Percentiles rank a stretch among this genome's conserved stretches.
Conservation (phyloP, 2,329 filamentous ascomycete species). For the Pseudogymnoascus sp. region DNA sequence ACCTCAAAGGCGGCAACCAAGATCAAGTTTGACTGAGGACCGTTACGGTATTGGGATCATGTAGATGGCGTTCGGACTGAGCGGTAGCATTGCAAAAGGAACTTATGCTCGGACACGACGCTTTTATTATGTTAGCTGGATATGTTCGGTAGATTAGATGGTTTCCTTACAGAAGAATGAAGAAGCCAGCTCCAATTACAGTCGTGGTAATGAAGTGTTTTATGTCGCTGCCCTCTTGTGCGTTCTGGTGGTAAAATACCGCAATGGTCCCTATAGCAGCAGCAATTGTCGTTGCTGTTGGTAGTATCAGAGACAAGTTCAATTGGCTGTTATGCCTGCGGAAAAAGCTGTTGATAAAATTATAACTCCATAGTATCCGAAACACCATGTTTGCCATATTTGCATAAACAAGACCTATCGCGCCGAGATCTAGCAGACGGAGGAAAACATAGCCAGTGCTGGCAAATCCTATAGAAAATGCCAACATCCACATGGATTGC, state of each 20-base stretch:
- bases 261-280: constrained; percentile 38
- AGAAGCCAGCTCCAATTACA: constrained; percentile 6
- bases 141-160: constrained; percentile 24
- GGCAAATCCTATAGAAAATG: constrained; percentile 71
- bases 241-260: constrained; percentile 25
- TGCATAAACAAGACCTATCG: constrained; percentile 71
- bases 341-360: constrained; percentile 65
- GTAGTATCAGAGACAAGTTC: constrained; percentile 34
- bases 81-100: constrained; percentile 43
- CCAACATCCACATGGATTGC: constrained; percentile 78
- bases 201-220: constrained; percentile 1
- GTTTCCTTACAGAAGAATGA: constrained; percentile 21
- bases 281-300: constrained; percentile 36
- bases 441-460: constrained; percentile 68
- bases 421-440: constrained; percentile 59
- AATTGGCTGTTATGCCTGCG: constrained; percentile 35
- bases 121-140: constrained; percentile 34
- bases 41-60: constrained; percentile 22
- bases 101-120: constrained; percentile 44
- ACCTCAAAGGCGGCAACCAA: constrained; percentile 79
- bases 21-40: constrained; percentile 69
- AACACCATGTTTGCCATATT: constrained; percentile 87
- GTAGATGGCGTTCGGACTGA: constrained; percentile 23
- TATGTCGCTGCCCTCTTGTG: constrained; percentile 4
- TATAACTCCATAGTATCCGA: constrained; percentile 70